Evolutionary conservation across 768 basidiomycete species (phyloP), one percentile per base, ranked within the genome.

Genomic region (Lactarius hatsudake): DNA sequence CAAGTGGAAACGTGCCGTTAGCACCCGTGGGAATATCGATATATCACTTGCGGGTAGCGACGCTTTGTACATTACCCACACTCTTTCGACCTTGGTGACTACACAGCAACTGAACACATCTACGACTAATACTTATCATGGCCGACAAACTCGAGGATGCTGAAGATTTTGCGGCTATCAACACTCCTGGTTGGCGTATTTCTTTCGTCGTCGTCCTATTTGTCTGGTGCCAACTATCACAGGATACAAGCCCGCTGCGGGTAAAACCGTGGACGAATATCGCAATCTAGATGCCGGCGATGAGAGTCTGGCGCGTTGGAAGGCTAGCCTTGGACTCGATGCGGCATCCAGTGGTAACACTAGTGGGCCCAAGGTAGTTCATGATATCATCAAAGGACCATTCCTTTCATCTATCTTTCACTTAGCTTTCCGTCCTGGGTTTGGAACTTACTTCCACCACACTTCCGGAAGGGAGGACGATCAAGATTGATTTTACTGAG

Each of bases 301-400:
- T 76, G 96, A 97, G 78, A 94, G 92, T 76, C 84, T 98, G 73
- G 88, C 90, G 38, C 88, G 94, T 70, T 98, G 96, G 96, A 98
- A 98, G 77, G 93, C 93, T 45, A 94, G 89, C 62, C 83, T 98
- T 32, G 96, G 96, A 62, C 87, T 98, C 67, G 82, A 86, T 40
- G 87, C 84, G 34, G 80, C 75, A 23, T 32, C 75, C 5, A 34
- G 59, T 17, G 78, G 74, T 23, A 73, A 79, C 64, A 75, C 80
- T 17, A 77, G 67, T 71, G 86, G 85, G 17, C 90, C 91, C 60
- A 93, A 92, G 85, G 93, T 90, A 66, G 30, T 69, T 58, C 26
- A 61, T 42, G 58, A 32, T 51, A 74, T 61, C 48, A 45, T 54
- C 62, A 6, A 26, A n/a, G 28, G 54, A 34, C 10, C 59, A 38